Evolutionary conservation across 2,329 filamentous ascomycete genomes (phyloP).

Genomic region (Fusarium equiseti): DNA sequence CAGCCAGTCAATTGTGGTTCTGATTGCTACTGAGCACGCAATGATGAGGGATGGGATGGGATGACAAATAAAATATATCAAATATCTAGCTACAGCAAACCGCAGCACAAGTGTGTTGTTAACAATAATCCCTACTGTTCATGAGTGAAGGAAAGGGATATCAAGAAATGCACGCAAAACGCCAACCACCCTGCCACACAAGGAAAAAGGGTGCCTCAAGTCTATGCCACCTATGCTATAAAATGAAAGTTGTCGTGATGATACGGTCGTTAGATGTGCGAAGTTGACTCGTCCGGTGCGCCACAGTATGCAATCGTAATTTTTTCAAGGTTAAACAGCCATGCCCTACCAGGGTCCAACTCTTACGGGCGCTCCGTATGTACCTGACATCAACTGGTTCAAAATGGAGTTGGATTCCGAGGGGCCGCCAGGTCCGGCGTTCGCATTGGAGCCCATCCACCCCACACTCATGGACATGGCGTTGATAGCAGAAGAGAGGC

Average conservation of each 20-base stretch:
- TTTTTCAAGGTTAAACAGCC: slow-evolving; percentile 11
- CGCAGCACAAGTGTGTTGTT: slow-evolving; percentile 32
- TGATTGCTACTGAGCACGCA: background rate
- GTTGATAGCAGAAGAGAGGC: slow-evolving; percentile 82
- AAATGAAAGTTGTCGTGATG: slow-evolving; percentile 51
- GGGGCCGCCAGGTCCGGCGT: slow-evolving; percentile 35
- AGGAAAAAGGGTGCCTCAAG: slow-evolving; percentile 47
- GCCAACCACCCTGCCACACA: slow-evolving; percentile 50
- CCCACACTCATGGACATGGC: slow-evolving; percentile 80
- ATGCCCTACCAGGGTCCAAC: slow-evolving; percentile 70
- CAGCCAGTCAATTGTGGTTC: background rate
- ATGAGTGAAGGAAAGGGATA: slow-evolving; percentile 48
- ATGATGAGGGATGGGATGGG: background rate
- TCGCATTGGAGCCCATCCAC: slow-evolving; percentile 73
- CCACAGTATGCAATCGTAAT: slow-evolving; percentile 45
- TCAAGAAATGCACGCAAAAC: slow-evolving; percentile 50
- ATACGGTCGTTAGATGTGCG: slow-evolving; percentile 52
- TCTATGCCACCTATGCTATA: slow-evolving; percentile 55
- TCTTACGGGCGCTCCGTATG: slow-evolving; percentile 69
- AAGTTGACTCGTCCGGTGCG: slow-evolving; percentile 41
- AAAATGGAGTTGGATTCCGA: slow-evolving; percentile 68
- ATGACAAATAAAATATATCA: slow-evolving; percentile 26
- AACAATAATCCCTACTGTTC: slow-evolving; percentile 44
- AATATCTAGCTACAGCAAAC: slow-evolving; percentile 45
- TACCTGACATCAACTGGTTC: slow-evolving; percentile 71